phyloP scores from a whole-genome alignment of 169 alveolate genomes.

The Theileria luwenshuni region DNA sequence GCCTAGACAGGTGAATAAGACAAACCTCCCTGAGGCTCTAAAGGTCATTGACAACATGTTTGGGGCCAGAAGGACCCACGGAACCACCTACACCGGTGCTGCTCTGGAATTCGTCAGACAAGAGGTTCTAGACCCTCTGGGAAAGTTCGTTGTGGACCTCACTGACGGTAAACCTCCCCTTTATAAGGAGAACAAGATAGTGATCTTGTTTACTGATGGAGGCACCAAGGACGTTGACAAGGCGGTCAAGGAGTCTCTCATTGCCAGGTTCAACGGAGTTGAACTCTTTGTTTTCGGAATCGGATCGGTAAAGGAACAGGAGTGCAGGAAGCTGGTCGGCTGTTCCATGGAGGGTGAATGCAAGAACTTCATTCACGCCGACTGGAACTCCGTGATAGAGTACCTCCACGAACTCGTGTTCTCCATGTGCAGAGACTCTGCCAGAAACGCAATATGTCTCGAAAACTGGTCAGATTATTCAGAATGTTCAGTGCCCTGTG shows the following conservation, averaged over 20 bases:
- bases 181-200: constrained; percentile 36
- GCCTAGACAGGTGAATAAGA: neutral
- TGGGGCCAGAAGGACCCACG: neutral
- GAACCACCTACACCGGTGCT: constrained; percentile 29
- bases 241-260: constrained; percentile 40
- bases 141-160: constrained; percentile 13
- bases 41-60: constrained; percentile 42
- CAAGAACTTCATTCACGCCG: constrained; percentile 14
- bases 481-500: constrained; percentile 57
- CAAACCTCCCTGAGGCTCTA: neutral
- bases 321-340: constrained; percentile 53
- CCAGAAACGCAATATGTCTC: constrained; percentile 49
- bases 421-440: constrained; percentile 7
- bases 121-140: constrained; percentile 15
- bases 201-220: constrained; percentile 48
- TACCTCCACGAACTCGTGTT: constrained; percentile 18
- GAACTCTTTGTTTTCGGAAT: constrained; percentile 39
- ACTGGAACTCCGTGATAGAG: neutral
- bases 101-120: constrained; percentile 46
- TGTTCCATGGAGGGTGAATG: constrained; percentile 39
- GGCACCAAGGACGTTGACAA: constrained; percentile 19
- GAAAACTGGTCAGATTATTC: constrained; percentile 58
- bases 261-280: constrained; percentile 51
- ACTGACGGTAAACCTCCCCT: constrained; percentile 19
- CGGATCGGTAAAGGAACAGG: constrained; percentile 14